A percentile compares a stretch with the other conserved stretches of the same genome.
These are phyloP conservation scores for Apiotrichum gracile DNA, from an alignment of 1,284 basidiomycete species.

Conservation along the genomic window DNA sequence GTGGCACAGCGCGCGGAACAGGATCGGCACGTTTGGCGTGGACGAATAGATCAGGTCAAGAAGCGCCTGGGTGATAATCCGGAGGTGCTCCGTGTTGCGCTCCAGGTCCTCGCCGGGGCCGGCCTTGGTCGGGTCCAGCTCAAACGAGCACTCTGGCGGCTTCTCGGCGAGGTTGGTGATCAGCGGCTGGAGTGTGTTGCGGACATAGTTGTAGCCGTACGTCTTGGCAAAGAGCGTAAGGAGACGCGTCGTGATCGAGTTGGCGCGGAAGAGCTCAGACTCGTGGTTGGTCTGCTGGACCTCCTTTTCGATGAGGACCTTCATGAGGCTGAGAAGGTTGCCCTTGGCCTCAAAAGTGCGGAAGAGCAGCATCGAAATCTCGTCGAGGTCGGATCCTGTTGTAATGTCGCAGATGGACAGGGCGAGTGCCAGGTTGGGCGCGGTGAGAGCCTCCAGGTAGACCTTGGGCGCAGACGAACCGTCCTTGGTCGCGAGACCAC, in stretches of 20 bases:
- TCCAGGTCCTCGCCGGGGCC: conserved; percentile 58
- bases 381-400: conserved; percentile 68
- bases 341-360: conserved; percentile 74
- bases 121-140: conserved; percentile 65
- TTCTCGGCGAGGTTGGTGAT: conserved; percentile 66
- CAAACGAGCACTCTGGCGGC: conserved; percentile 68
- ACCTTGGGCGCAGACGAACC: conserved; percentile 21
- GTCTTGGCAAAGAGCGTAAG: conserved; percentile 76
- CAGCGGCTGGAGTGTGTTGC: conserved; percentile 68
- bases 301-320: conserved; percentile 77
- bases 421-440: conserved; percentile 53
- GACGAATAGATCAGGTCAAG: conserved; percentile 69
- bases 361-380: conserved; percentile 71
- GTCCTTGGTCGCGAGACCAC: conserved; percentile 25
- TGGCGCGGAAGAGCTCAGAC: conserved; percentile 72
- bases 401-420: conserved; percentile 81
- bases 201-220: conserved; percentile 81
- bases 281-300: conserved; percentile 70
- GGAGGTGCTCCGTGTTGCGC: conserved; percentile 66
- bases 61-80: conserved; percentile 68
- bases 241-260: conserved; percentile 76
- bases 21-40: conserved; percentile 63
- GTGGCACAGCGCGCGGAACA: conserved; percentile 80
- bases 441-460: conserved; percentile 28
- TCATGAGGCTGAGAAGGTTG: conserved; percentile 65